These are phyloP conservation scores for Colletotrichum camelliae DNA, from an alignment of 2,329 filamentous ascomycete genomes.

Conservation along the genomic window DNA sequence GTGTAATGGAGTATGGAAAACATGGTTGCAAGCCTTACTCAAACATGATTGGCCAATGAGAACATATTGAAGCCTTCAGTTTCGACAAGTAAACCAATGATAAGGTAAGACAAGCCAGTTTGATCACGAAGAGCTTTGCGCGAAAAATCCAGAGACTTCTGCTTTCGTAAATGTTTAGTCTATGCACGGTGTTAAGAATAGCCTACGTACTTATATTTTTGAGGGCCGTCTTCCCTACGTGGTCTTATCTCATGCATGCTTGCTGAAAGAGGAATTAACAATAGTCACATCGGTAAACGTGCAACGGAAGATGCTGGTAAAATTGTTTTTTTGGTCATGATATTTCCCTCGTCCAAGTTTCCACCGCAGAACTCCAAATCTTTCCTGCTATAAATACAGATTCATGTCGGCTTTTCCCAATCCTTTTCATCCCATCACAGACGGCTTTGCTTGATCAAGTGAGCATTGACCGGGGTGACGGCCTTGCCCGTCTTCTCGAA, in stretches of 20 bases:
- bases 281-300: background rate
- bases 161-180: accelerated
- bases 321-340: background rate
- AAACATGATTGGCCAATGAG: background rate
- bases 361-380: background rate
- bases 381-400: background rate
- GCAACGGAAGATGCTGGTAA: background rate
- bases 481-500: slow-evolving; percentile 10
- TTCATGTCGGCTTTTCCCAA: background rate
- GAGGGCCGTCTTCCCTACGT: background rate
- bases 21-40: background rate
- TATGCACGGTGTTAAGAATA: background rate
- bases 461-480: slow-evolving; percentile 10
- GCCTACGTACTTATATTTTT: background rate
- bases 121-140: background rate
- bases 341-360: background rate
- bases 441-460: slow-evolving; percentile 17
- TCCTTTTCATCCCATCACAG: background rate
- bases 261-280: accelerated
- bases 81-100: background rate
- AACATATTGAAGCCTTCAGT: background rate
- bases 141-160: background rate
- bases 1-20: background rate
- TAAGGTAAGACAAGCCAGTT: background rate
- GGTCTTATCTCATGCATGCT: background rate